phyloP scores from a whole-genome alignment of 108 stramenopile genomes.

The Discostella stelligeroides region DNA sequence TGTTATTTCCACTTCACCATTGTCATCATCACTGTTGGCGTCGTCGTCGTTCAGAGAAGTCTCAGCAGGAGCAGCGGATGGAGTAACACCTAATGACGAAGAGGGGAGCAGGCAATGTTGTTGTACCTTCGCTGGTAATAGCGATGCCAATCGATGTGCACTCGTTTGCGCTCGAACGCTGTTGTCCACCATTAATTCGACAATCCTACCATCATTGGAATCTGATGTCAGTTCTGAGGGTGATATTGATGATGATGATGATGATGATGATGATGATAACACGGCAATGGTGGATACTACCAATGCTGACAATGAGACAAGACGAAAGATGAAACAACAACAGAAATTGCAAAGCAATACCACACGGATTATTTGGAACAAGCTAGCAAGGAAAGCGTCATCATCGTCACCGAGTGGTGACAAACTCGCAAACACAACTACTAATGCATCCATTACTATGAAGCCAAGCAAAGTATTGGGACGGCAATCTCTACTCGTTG shows the following conservation, averaged over 20 bases:
- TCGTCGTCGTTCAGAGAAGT: neutral
- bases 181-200: slow-evolving; percentile 38
- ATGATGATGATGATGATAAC: slow-evolving; percentile 2
- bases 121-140: slow-evolving; percentile 5
- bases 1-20: slow-evolving; percentile 12
- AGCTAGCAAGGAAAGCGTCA: slow-evolving; percentile 2
- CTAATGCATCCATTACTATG: neutral
- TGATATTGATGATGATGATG: neutral
- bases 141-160: slow-evolving; percentile 14
- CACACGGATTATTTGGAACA: slow-evolving; percentile 42
- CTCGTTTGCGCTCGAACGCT: slow-evolving; percentile 24
- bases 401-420: no score
- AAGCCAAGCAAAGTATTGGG: slow-evolving; percentile 45
- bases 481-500: slow-evolving; percentile 28
- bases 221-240: neutral
- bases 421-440: no score
- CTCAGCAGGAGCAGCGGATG: neutral
- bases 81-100: no score
- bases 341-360: slow-evolving; percentile 8
- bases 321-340: neutral
- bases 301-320: neutral
- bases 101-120: no score
- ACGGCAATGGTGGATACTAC: no score
- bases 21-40: neutral
- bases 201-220: slow-evolving; percentile 14